These are phyloP conservation scores for Penicillium steckii DNA, from an alignment of 495 filamentous ascomycete genomes.

Conservation along the genomic window DNA sequence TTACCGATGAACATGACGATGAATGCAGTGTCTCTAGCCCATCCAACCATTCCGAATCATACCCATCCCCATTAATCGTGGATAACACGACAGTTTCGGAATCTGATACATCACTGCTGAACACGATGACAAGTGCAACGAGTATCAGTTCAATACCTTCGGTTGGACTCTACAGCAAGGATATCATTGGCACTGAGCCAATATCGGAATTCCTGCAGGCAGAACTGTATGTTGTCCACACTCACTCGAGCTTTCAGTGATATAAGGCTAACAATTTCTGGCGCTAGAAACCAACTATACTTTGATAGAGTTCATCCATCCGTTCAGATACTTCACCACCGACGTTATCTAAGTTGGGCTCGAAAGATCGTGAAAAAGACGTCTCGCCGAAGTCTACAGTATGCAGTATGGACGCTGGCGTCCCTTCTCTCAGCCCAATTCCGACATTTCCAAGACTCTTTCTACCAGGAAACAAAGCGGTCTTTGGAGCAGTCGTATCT, in stretches of 20 bases:
- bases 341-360: conserved; percentile 22
- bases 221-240: conserved; percentile 4
- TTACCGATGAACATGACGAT: background rate
- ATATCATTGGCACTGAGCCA: no score
- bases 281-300: conserved; percentile 38
- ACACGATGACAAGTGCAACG: background rate
- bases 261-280: background rate
- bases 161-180: background rate
- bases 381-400: conserved; percentile 23
- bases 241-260: background rate
- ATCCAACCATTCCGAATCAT: background rate
- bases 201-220: background rate
- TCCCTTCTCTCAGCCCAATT: conserved; percentile 24
- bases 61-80: background rate
- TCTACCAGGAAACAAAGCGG: conserved; percentile 25
- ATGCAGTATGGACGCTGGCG: conserved; percentile 35
- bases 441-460: conserved; percentile 9
- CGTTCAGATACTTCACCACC: conserved; percentile 27
- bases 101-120: background rate
- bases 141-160: no score
- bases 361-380: conserved; percentile 4
- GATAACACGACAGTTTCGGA: background rate
- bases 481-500: no score
- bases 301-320: conserved; percentile 32
- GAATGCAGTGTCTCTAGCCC: background rate